Evolutionary conservation across 1,139 yeast species (phyloP).

Genomic region (Yamadazyma kanchanaburiensis): DNA sequence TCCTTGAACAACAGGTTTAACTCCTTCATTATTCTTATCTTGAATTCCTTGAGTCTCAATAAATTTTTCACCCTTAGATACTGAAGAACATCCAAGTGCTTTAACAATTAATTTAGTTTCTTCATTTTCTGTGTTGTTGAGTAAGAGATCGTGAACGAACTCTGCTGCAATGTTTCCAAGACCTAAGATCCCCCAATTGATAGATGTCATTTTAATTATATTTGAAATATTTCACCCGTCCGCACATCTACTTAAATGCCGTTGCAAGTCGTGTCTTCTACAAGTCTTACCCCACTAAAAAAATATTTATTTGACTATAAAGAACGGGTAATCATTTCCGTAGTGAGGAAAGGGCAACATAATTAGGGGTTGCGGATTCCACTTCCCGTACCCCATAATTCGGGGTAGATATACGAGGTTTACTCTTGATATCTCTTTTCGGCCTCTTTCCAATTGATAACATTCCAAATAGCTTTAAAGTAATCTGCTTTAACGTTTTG

Average conservation of each 20-base stretch:
- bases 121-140: slow-evolving; percentile 21
- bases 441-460: slow-evolving; percentile 46
- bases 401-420: too few species aligned
- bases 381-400: too few species aligned
- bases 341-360: too few species aligned
- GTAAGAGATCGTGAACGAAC: slow-evolving; percentile 34
- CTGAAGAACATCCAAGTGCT: slow-evolving; percentile 30
- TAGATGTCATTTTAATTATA: slow-evolving; percentile 12
- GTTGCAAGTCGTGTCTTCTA: too few species aligned
- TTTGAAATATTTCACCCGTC: too few species aligned
- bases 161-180: slow-evolving; percentile 44
- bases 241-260: too few species aligned
- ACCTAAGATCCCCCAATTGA: slow-evolving; percentile 42
- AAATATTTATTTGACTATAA: too few species aligned
- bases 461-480: slow-evolving; percentile 48
- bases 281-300: too few species aligned
- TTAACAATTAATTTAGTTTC: slow-evolving; percentile 24
- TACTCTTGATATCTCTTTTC: slow-evolving; percentile 35
- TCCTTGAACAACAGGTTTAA: slow-evolving; percentile 15
- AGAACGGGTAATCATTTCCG: too few species aligned
- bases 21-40: slow-evolving; percentile 6
- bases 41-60: slow-evolving; percentile 7
- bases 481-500: slow-evolving; percentile 46
- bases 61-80: slow-evolving; percentile 25
- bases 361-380: too few species aligned